phyloP scores from a whole-genome alignment of 176 grass and related monocot genomes.

The Triticum dicoccoides region DNA sequence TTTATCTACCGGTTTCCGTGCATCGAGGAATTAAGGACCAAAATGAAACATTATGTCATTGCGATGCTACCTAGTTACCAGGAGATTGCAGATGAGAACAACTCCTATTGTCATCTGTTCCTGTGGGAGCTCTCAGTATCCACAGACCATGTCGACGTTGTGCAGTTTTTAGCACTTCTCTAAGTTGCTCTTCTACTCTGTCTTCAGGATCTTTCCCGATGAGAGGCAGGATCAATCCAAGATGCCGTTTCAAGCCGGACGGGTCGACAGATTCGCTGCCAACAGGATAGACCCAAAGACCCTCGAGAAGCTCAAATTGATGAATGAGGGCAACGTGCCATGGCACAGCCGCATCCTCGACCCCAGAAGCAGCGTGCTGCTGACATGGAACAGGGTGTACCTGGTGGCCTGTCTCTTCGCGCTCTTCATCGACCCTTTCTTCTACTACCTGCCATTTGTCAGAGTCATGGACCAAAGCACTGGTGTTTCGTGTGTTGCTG shows the following conservation, averaged over 20 bases:
- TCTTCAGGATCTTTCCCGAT: constrained; percentile 78
- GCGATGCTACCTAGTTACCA: neutral
- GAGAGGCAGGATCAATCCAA: constrained; percentile 52
- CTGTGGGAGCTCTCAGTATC: neutral
- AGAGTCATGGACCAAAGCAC: neutral
- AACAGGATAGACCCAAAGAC: constrained; percentile 41
- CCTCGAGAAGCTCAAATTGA: constrained; percentile 39
- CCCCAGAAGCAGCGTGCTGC: constrained; percentile 51
- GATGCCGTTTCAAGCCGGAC: constrained; percentile 37
- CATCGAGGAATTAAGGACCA: neutral
- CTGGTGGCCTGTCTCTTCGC: constrained; percentile 68
- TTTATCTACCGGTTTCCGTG: neutral
- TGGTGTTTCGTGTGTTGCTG: constrained; percentile 31
- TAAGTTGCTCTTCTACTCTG: neutral
- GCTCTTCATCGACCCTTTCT: constrained; percentile 78
- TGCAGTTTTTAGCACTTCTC: neutral
- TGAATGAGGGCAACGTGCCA: constrained; percentile 39
- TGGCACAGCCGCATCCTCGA: constrained; percentile 53
- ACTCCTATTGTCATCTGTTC: neutral
- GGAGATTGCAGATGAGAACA: neutral
- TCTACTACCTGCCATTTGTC: constrained; percentile 66
- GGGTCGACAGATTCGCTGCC: constrained; percentile 43
- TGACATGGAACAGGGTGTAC: constrained; percentile 77
- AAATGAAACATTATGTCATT: neutral
- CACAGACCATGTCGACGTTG: neutral